Evolutionary conservation across 208 protist genomes (phyloP), one percentile per base, ranked within the genome.

Genomic region (Vickermania spadyakhi): DNA sequence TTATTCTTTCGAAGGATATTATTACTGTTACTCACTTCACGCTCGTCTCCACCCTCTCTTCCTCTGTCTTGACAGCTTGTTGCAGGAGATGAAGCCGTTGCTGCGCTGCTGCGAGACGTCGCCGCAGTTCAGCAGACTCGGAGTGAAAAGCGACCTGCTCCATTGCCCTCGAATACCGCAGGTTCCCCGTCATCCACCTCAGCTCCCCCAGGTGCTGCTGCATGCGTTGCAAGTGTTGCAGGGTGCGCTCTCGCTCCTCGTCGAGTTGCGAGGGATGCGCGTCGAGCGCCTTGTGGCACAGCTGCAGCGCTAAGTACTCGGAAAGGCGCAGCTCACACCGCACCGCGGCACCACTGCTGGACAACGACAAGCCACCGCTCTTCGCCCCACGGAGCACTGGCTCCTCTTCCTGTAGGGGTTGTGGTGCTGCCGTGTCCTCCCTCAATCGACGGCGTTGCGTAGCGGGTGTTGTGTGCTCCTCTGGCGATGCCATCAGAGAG

Each of bases 301-400:
- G 57, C 42, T 74, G 66, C 63, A 66, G 66, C 63, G 66, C 81
- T 5, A 73, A 85, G 11, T 18, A 45, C 36, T 45, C 11, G 11
- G 36, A n/a, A 18, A 45, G 36, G 11, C 7, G 36, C 36, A 7
- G 11, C 36, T 45, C 36, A 18, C 11, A 7, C 36, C 36, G 36
- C 36, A 45, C 11, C 36, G 36, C 36, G 11, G 7, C 18, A 7
- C 36, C 36, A 18, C 36, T 7, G 36, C 36, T n/a, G 36, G 11
- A 7, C n/a, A n/a, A n/a, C n/a, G n/a, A n/a, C n/a, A n/a, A n/a
- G n/a, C n/a, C n/a, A n/a, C n/a, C n/a, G n/a, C n/a, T n/a, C n/a
- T n/a, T n/a, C n/a, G n/a, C n/a, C n/a, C n/a, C n/a, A n/a, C n/a
- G n/a, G n/a, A n/a, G n/a, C n/a, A n/a, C n/a, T n/a, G n/a, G n/a